Evolutionary conservation across 1,139 yeast species (phyloP), one percentile per base, ranked within the genome.

Genomic region (Saccharomyces hybrid): DNA sequence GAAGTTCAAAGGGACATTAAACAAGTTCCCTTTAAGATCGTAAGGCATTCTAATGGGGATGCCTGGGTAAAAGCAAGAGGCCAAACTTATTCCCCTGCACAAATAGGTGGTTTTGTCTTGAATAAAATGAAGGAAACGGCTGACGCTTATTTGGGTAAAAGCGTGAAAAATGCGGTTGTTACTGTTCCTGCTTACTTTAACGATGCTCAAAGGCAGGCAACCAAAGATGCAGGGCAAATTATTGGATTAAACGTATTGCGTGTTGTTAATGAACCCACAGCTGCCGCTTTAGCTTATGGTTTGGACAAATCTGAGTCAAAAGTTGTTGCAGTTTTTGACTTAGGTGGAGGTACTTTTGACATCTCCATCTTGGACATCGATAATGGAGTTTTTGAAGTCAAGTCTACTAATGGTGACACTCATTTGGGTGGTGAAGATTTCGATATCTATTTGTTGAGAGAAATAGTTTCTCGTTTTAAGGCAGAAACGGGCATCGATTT

Each of bases 301-400:
- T 80, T 91, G 65, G 98, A 91, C 74, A 86, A 87, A 76, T 81
- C 86, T 62, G 84, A 82, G 67, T 88, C 87, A 76, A 88, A 89
- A 79, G 87, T 89, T 70, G 95, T 91, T 60, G 85, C 95, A 66
- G 93, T 91, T 67, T 91, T 90, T 77, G 98, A 91, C 77, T 84
- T 91, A 73, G 98, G 98, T 82, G 98, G 98, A 79, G 98, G 98
- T 80, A 91, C 98, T 68, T 91, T 91, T 75, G 98, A 91, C 86
- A 96, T 91, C 59, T 91, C 98, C 55, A 82, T 91, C 64, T 80
- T 91, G 67, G 88, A 91, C 63, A 91, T 91, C 72, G 96, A 90
- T 75, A 96, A 90, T 64, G 97, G 97, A 81, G 91, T 91, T 68
- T 91, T 91, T 74, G 96, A 90, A 76, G 98, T 91, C 68, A 88